Percentiles rank a stretch among this genome's conserved stretches.
These are phyloP conservation scores for Rutstroemia sp. DNA, from an alignment of 2,329 filamentous ascomycete genomes.

Conservation along the genomic window DNA sequence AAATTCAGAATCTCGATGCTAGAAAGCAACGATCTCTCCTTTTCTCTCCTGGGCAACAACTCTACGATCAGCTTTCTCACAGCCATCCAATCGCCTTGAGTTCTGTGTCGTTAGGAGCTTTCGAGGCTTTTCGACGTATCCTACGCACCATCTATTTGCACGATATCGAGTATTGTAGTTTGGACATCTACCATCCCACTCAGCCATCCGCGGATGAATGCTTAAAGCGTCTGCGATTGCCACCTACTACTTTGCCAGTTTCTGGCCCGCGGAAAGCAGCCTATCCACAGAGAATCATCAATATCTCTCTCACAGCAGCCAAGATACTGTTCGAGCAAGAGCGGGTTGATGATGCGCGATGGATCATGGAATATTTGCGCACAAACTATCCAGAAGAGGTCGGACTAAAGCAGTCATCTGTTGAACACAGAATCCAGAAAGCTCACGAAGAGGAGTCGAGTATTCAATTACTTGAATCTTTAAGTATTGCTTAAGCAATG, in stretches of 20 bases:
- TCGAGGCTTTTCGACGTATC: conserved; percentile 1
- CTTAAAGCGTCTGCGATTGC: not conserved
- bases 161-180: not conserved
- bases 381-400: conserved; percentile 19
- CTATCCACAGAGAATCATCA: not conserved
- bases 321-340: conserved; percentile 20
- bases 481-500: conserved; percentile 13
- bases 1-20: not conserved
- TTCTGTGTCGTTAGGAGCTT: conserved; percentile 1
- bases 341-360: conserved; percentile 18
- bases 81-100: not conserved
- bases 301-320: conserved; percentile 21
- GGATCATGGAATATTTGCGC: conserved; percentile 24
- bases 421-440: not conserved
- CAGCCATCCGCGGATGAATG: conserved; percentile 16
- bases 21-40: not conserved
- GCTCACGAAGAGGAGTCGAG: conserved; percentile 22
- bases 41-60: not conserved
- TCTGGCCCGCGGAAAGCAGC: not conserved
- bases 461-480: conserved; percentile 20
- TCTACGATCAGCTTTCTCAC: not conserved
- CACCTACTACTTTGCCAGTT: not conserved
- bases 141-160: not conserved
- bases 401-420: conserved; percentile 13
- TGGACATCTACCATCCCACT: conserved; percentile 19